Evolutionary conservation across 2,329 filamentous ascomycete genomes (phyloP).

Genomic region (Ceratocystis alfenasii): DNA sequence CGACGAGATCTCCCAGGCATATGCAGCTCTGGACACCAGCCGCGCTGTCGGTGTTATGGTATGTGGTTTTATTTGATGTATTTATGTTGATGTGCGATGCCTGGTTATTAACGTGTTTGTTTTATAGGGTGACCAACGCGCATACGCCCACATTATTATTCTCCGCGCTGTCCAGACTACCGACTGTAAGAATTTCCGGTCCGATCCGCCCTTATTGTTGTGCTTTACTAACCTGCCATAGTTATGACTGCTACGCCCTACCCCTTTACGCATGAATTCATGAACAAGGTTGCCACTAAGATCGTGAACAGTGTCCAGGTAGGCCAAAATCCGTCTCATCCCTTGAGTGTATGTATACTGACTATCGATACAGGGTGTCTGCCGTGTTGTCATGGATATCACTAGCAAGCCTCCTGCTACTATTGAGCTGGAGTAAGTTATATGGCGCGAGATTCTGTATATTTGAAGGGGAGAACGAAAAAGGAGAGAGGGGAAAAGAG

Average conservation of each 20-base stretch:
- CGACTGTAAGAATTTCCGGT: conserved; percentile 24
- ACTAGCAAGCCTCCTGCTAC: conserved; percentile 57
- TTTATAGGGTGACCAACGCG: conserved; percentile 50
- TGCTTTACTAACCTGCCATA: conserved; percentile 13
- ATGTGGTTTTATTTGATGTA: conserved; percentile 4
- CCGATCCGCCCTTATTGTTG: background rate
- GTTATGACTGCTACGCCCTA: conserved; percentile 65
- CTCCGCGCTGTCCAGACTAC: conserved; percentile 36
- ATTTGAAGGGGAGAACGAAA: background rate
- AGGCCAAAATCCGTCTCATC: conserved; percentile 44
- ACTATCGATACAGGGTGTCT: conserved; percentile 47
- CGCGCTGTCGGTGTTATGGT: conserved; percentile 23
- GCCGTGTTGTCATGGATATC: conserved; percentile 28
- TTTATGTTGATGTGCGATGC: conserved; percentile 14
- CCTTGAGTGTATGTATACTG: conserved; percentile 40
- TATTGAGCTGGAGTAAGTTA: conserved; percentile 57
- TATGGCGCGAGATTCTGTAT: background rate
- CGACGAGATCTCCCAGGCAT: conserved; percentile 36
- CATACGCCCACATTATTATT: conserved; percentile 34
- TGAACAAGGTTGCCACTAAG: conserved; percentile 51
- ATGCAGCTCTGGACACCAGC: conserved; percentile 23
- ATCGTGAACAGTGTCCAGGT: conserved; percentile 55
- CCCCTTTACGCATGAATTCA: conserved; percentile 51
- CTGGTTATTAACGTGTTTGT: background rate
- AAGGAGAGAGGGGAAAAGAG: background rate